These are phyloP conservation scores for Crithidia expoeki DNA, from an alignment of 208 protist genomes.

Conservation along the genomic window DNA sequence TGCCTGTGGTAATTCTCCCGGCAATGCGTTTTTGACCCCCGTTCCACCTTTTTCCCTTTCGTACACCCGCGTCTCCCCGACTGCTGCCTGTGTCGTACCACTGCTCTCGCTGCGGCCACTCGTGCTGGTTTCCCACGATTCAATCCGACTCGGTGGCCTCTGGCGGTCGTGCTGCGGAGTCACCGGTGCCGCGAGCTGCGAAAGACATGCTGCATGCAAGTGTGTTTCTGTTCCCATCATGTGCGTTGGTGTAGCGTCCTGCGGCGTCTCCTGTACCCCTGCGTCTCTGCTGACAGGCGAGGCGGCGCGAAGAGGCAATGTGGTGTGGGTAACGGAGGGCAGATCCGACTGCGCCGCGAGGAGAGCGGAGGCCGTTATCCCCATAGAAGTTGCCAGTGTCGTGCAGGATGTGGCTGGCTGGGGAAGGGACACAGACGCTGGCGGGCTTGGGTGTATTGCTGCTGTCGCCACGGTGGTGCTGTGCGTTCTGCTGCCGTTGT, in stretches of 20 bases:
- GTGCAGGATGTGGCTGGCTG: too few relatives aligned
- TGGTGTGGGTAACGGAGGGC: slow-evolving; percentile 11
- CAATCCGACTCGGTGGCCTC: slow-evolving; percentile 2
- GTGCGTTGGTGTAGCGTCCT: too few relatives aligned
- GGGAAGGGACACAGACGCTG: too few relatives aligned
- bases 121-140: slow-evolving; percentile 25
- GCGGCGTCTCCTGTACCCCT: too few relatives aligned
- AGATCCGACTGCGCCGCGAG: not conserved
- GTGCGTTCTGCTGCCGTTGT: not conserved
- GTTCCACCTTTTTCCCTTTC: not conserved
- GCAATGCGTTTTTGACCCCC: not conserved
- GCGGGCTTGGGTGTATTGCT: not conserved
- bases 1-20: too few relatives aligned
- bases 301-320: slow-evolving; percentile 1
- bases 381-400: too few relatives aligned
- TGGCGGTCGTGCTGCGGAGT: not conserved
- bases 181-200: not conserved
- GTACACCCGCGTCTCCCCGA: not conserved
- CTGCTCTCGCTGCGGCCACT: not conserved
- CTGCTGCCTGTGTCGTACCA: too few relatives aligned
- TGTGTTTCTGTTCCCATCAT: not conserved
- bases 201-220: not conserved
- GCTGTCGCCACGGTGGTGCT: not conserved
- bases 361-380: not conserved
- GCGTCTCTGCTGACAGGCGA: not conserved